Evolutionary conservation across 306 rosid species (phyloP), one percentile per base, ranked within the genome.

Genomic region (Cercis canadensis): DNA sequence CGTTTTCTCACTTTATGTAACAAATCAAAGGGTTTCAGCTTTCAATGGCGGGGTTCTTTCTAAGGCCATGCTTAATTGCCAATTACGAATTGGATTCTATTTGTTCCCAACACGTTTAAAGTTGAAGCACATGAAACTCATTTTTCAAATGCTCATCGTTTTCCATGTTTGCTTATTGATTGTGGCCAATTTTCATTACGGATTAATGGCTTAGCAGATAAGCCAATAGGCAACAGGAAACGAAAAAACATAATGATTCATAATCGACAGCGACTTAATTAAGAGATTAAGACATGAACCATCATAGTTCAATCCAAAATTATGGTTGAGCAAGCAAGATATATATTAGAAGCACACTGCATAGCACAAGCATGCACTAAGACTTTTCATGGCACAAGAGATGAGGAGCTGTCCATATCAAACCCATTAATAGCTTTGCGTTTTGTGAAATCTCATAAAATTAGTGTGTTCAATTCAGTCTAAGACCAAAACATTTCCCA

Each of bases 111-210:
- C 33, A 24, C 43, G 14, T 45, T 37, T 7, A 54, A 53, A 41
- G 17, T 4, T 5, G 9, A 33, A 43, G 32, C 73, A 54, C 37
- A 57, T 57, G 24, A 45, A 31, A 65, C 11, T 34, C 64, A 36
- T 45, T 50, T 64, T 74, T 74, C 33, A 56, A 65, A 57, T 21
- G 52, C 33, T 44, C 52, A 37, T 7, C 11, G 51, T 56, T 41
- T 31, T 43, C 40, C 39, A 24, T 32, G 56, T 50, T 57, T 31
- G 53, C 18, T 41, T 29, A 39, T 59, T 40, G 29, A 58, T 15
- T 51, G 39, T 57, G 69, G 69, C 21, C 40, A 15, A 49, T 41
- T 33, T 57, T 34, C 50, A 17, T 55, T n/a, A n/a, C n/a, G n/a
- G n/a, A n/a, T n/a, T n/a, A 66, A 2, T 17, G 51, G 51, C 14